phyloP scores from a whole-genome alignment of 2,329 filamentous ascomycete species.

The Epichloe coenophiala region DNA sequence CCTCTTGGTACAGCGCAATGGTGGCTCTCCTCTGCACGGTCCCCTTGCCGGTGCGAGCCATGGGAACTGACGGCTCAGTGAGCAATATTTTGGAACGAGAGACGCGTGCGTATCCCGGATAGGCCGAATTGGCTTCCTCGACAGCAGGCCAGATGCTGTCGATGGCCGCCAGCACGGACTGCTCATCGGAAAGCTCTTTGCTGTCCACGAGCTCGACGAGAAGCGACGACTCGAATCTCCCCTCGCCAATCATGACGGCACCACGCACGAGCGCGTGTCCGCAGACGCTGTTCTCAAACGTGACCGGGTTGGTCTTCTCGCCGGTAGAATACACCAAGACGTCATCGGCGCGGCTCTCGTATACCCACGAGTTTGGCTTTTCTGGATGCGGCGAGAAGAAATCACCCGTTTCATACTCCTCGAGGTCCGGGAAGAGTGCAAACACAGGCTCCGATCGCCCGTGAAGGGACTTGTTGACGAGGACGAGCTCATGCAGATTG shows the following conservation, averaged over 20 bases:
- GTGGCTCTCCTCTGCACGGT: slow-evolving; percentile 7
- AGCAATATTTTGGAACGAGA: neutral
- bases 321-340: slow-evolving; percentile 5
- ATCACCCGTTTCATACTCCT: slow-evolving; percentile 2
- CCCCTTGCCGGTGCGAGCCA: slow-evolving; percentile 4
- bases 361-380: slow-evolving; percentile 1
- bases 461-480: neutral
- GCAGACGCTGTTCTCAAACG: slow-evolving; percentile 1
- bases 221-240: slow-evolving; percentile 1
- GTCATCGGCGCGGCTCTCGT: slow-evolving; percentile 3
- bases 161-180: neutral
- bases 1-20: slow-evolving; percentile 3
- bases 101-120: slow-evolving; percentile 4
- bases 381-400: slow-evolving; percentile 2
- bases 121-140: slow-evolving; percentile 1
- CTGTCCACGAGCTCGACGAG: neutral
- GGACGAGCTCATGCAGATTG: slow-evolving; percentile 1
- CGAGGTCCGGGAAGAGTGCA: neutral
- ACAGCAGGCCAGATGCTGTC: slow-evolving; percentile 2
- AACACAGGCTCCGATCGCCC: neutral
- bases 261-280: slow-evolving; percentile 1
- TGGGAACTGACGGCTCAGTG: neutral
- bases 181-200: neutral
- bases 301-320: slow-evolving; percentile 5
- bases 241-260: slow-evolving; percentile 3